A percentile compares a stretch with the other conserved stretches of the same genome.
Conservation (phyloP, 1,284 basidiomycete species). For the Fomitopsis betulina region DNA sequence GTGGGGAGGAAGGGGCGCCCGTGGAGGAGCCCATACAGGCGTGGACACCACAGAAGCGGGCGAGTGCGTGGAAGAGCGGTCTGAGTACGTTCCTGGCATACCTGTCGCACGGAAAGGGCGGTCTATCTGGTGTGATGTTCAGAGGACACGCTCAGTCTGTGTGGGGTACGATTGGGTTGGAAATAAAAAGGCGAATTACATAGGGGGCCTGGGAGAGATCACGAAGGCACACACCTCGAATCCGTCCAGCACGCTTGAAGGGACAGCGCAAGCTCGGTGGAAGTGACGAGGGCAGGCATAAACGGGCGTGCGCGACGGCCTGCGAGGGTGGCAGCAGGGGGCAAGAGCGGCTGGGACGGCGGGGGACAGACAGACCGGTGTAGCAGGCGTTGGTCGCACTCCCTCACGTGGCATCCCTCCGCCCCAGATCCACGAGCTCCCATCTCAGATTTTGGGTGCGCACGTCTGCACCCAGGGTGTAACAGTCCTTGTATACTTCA, state of each 20-base stretch:
- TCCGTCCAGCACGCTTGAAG: background rate
- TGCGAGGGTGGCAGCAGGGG: background rate
- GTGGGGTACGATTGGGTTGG: background rate
- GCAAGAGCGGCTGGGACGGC: background rate
- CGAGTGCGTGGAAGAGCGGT: constrained; percentile 19
- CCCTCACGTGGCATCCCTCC: background rate
- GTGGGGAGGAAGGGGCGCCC: constrained; percentile 66
- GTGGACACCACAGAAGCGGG: constrained; percentile 19
- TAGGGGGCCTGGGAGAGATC: background rate
- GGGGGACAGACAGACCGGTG: background rate
- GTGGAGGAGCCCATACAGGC: constrained; percentile 54
- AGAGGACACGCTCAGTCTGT: background rate
- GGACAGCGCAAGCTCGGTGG: background rate
- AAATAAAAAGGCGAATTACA: background rate
- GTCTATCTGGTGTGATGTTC: background rate
- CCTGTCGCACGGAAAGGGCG: constrained; percentile 16
- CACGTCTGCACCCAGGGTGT: no score
- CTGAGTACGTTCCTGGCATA: constrained; percentile 22
- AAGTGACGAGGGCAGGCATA: background rate
- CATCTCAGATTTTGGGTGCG: constrained; percentile 8
- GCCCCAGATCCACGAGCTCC: constrained; percentile 2
- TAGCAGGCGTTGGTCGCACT: background rate
- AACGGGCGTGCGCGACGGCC: background rate
- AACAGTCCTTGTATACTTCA: no score
- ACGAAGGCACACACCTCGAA: background rate